Conservation (phyloP, 495 filamentous ascomycete genomes). For the Chaetomium tenue region DNA sequence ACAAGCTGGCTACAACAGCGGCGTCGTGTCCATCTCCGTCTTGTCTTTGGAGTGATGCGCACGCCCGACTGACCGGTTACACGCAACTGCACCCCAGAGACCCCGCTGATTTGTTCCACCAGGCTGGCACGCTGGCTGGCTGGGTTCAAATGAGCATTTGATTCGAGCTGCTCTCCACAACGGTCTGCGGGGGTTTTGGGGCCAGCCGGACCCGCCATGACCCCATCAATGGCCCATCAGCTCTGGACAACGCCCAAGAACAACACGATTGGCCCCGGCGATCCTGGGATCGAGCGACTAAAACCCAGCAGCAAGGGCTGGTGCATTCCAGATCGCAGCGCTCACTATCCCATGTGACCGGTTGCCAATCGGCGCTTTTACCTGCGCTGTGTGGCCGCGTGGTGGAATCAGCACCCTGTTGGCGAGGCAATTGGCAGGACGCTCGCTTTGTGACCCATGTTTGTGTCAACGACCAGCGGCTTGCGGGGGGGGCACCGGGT, state of each 20-base stretch:
- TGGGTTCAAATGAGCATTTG: not conserved
- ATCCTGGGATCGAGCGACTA: no score
- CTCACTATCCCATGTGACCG: constrained; percentile 11
- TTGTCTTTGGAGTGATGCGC: not conserved
- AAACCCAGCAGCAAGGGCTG: not conserved
- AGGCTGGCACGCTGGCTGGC: no score
- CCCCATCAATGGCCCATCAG: not conserved
- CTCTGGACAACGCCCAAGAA: not conserved
- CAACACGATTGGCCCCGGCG: not conserved
- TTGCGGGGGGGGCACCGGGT: constrained; percentile 5
- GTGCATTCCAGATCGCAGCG: not conserved
- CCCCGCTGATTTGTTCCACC: constrained; percentile 1
- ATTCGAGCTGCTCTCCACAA: constrained; percentile 5
- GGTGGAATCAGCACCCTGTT: not conserved
- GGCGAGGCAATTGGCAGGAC: constrained; percentile 4
- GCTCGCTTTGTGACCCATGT: not conserved
- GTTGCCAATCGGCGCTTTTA: constrained; percentile 18
- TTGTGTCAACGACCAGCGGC: constrained; percentile 9
- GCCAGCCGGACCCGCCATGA: not conserved
- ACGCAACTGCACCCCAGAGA: not conserved
- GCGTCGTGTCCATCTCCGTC: not conserved
- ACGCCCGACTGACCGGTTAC: not conserved
- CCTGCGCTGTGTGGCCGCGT: not conserved
- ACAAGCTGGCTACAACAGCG: not conserved
- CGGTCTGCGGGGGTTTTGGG: constrained; percentile 2